Percentiles rank a stretch among this genome's conserved stretches.
Evolutionary conservation across 768 basidiomycete species (phyloP).

Genomic region (Rubroboletus satanas): DNA sequence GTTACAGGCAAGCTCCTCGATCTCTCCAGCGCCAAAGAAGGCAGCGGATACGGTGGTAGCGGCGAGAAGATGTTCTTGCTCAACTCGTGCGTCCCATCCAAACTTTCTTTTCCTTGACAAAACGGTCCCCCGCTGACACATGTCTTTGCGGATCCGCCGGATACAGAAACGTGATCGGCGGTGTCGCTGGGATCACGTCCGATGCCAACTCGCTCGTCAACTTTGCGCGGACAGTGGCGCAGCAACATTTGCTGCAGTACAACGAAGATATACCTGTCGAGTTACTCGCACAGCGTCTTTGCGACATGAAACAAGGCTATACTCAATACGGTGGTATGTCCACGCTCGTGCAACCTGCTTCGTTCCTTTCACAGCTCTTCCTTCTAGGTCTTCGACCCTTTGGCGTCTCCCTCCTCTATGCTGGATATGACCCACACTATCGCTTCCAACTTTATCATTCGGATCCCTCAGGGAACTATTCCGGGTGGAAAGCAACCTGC

Average conservation of each 20-base stretch:
- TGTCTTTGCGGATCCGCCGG: background rate
- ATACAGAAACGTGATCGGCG: conserved; percentile 86
- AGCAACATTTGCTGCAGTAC: conserved; percentile 82
- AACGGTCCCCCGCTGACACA: background rate
- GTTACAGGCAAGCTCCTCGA: conserved; percentile 97
- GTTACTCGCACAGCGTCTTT: conserved; percentile 86
- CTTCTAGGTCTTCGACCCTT: conserved; percentile 86
- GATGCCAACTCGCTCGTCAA: conserved; percentile 98
- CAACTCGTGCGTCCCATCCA: conserved; percentile 60
- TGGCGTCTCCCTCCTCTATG: conserved; percentile 94
- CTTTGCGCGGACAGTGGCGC: conserved; percentile 87
- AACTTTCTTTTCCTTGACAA: background rate
- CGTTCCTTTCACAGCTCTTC: background rate
- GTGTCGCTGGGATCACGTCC: conserved; percentile 93
- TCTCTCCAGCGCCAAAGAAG: conserved; percentile 78
- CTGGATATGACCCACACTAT: conserved; percentile 95
- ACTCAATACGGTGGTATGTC: conserved; percentile 88
- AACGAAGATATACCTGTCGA: conserved; percentile 99
- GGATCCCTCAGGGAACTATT: conserved; percentile 97
- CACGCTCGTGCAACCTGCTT: background rate
- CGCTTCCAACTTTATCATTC: conserved; percentile 97
- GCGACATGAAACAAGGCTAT: conserved; percentile 98
- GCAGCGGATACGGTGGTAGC: conserved; percentile 83
- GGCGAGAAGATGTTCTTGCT: conserved; percentile 98
- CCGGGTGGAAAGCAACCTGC: conserved; percentile 97